Evolutionary conservation across 2,329 filamentous ascomycete genomes (phyloP).

Genomic region (Pseudocercospora fuligena): DNA sequence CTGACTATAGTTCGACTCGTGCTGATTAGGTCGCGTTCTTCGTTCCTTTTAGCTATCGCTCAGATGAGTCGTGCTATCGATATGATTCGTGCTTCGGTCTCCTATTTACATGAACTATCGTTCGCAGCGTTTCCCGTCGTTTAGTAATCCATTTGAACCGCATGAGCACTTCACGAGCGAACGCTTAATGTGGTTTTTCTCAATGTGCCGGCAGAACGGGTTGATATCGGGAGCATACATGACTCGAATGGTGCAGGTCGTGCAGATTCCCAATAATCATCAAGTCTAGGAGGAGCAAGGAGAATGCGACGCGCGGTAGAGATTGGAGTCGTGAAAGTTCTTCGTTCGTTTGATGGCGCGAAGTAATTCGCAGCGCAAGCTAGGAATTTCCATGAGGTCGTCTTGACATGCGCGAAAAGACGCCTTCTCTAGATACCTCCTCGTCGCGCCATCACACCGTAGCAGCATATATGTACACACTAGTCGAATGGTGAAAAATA

Average conservation of each 20-base stretch:
- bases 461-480: constrained; percentile 16
- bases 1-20: background rate
- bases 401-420: background rate
- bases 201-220: background rate
- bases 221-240: background rate
- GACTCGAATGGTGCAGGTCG: background rate
- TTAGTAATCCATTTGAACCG: background rate
- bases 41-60: background rate
- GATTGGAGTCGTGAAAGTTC: background rate
- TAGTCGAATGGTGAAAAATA: constrained; percentile 2
- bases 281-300: background rate
- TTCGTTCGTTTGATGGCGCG: background rate
- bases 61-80: background rate
- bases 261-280: background rate
- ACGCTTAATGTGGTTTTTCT: background rate
- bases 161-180: background rate
- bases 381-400: background rate
- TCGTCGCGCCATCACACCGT: background rate
- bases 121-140: background rate
- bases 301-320: background rate
- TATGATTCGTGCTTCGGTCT: background rate
- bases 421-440: background rate
- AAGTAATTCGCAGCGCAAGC: background rate
- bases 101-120: background rate
- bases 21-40: background rate